These are phyloP conservation scores for Phaffia australis DNA, from an alignment of 768 basidiomycete genomes.

Conservation along the genomic window DNA sequence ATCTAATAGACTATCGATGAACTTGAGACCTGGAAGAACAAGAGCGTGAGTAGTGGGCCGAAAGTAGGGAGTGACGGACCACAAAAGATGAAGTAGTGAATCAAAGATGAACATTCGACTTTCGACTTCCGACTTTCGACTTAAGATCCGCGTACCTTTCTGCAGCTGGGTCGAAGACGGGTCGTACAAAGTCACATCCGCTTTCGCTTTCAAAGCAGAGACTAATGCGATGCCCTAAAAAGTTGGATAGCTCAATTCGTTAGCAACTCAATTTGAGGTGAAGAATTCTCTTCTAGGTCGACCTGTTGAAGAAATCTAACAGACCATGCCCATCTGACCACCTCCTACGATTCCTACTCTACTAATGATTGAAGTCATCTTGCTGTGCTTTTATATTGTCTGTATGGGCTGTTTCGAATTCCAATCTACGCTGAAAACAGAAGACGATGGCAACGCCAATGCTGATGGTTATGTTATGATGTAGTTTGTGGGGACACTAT, in stretches of 20 bases:
- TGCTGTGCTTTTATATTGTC: too few species aligned
- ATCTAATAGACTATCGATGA: constrained; percentile 64
- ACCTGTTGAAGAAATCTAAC: too few species aligned
- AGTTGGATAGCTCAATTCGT: too few species aligned
- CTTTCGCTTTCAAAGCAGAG: constrained; percentile 69
- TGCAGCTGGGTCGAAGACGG: constrained; percentile 59
- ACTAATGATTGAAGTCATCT: constrained; percentile 23
- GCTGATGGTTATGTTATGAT: too few species aligned
- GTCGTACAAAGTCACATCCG: constrained; percentile 79
- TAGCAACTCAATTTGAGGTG: too few species aligned
- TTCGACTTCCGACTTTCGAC: too few species aligned
- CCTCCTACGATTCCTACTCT: constrained; percentile 35
- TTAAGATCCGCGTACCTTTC: constrained; percentile 46
- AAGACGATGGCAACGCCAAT: too few species aligned
- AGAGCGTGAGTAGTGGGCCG: not conserved
- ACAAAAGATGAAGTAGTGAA: constrained; percentile 39
- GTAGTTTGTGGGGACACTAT: too few species aligned
- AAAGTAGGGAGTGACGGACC: not conserved
- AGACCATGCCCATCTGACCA: constrained; percentile 50
- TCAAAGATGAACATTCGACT: too few species aligned
- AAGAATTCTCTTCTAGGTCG: too few species aligned
- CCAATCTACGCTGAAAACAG: too few species aligned
- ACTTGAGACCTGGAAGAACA: not conserved
- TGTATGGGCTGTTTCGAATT: too few species aligned
- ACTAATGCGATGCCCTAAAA: constrained; percentile 69